These are phyloP conservation scores for Nasturtium officinale DNA, from an alignment of 345 rosid species.

Conservation along the genomic window DNA sequence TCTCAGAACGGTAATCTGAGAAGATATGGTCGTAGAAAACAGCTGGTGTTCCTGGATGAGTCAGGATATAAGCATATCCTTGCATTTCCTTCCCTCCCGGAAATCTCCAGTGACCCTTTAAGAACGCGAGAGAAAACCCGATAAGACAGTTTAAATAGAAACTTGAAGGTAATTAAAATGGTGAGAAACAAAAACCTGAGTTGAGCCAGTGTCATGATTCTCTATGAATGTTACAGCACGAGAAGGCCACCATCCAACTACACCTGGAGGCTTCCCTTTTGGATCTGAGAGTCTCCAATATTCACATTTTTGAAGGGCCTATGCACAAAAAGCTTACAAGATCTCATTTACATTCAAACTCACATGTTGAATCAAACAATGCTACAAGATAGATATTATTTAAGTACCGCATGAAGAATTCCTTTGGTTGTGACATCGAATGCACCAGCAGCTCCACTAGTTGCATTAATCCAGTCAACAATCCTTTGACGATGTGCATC, in stretches of 20 bases:
- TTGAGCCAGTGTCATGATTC: slow-evolving; percentile 99
- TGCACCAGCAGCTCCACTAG: slow-evolving; percentile 85
- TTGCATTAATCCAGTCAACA: slow-evolving; percentile 86
- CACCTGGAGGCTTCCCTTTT: slow-evolving; percentile 94
- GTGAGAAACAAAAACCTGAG: slow-evolving; percentile 62
- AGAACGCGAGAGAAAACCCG: neutral
- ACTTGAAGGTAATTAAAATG: neutral
- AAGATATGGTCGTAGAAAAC: slow-evolving; percentile 86
- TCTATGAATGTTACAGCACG: slow-evolving; percentile 97
- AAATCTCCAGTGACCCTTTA: slow-evolving; percentile 97
- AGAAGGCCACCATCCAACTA: slow-evolving; percentile 99
- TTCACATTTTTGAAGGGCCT: slow-evolving; percentile 86
- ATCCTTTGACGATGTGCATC: slow-evolving; percentile 95
- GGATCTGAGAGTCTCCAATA: slow-evolving; percentile 92
- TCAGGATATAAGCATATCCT: slow-evolving; percentile 93
- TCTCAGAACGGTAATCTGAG: slow-evolving; percentile 69
- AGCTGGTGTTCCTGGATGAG: slow-evolving; percentile 98
- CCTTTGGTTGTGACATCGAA: slow-evolving; percentile 99
- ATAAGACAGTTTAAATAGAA: neutral
- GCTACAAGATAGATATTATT: slow-evolving; percentile 8
- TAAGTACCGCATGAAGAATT: slow-evolving; percentile 77
- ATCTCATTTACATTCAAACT: neutral
- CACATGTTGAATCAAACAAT: neutral
- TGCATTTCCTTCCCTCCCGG: slow-evolving; percentile 96
- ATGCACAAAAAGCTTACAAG: neutral